Evolutionary conservation across 768 basidiomycete genomes (phyloP), one percentile per base, ranked within the genome.

Genomic region (Rhizopogon roseolus): DNA sequence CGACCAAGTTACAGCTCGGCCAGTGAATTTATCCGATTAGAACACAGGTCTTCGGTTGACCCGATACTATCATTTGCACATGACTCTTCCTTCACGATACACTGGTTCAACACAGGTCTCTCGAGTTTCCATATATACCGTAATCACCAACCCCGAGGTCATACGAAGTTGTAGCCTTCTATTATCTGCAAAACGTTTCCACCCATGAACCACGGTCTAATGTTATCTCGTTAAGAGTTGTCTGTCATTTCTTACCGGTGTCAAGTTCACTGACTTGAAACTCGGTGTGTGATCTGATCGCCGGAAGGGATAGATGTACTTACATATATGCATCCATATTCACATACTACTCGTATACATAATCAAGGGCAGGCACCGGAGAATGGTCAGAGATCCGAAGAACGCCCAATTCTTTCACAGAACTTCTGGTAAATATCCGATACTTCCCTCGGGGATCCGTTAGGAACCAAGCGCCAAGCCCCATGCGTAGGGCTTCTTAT

Each of bases 381-480:
- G 32, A 19, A 46, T 34, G 13, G 45, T 9, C 7, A 46, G 45
- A 46, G 45, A 46, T 46, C 45, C 45, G 45, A 32, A 46, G 32
- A 34, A 34, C 32, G 32, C 45, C 32, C n/a, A 34, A 19, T 13
- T 19, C 34, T 48, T 36, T 48, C 46, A 48, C 45, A 36, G 34
- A 36, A 48, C 45, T 36, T 48, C 6, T 48, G 32, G 17, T 32
- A 48, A 48, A 48, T 48, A 48, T 48, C 45, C 45, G 45, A 48
- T 1, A 22, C 45, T 48, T 48, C 34, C 46, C 46, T 48, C 46
- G 46, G 46, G 46, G 46, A 48, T 48, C 32, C 46, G 46, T 48
- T 48, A 36, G 46, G 46, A 36, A 36, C 46, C 34, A 34, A 9
- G 19, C 22, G 22, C 45, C 45, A 48, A 48, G 32, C 19, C 32